Conservation (phyloP, 805 yeast genomes). For the Babjeviella inositovora region DNA sequence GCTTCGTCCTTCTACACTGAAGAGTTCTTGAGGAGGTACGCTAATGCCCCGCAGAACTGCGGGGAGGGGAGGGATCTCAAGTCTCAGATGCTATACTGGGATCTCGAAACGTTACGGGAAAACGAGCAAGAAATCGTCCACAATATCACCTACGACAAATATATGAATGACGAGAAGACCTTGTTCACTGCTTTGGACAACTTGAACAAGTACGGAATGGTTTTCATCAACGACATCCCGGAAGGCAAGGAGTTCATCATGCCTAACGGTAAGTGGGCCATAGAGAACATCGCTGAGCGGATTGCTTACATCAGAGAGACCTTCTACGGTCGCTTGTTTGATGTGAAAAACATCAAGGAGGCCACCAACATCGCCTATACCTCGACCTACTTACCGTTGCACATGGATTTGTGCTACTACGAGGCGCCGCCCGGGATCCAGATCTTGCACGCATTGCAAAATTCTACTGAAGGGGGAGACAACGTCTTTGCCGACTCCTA, state of each 20-base stretch:
- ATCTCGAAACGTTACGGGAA: constrained; percentile 6
- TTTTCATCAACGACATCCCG: constrained; percentile 38
- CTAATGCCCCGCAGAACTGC: constrained; percentile 12
- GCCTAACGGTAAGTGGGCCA: constrained; percentile 10
- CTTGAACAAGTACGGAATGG: constrained; percentile 39
- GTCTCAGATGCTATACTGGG: constrained; percentile 21
- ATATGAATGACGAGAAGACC: constrained; percentile 13
- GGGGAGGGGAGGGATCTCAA: constrained; percentile 19
- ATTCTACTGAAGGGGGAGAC: constrained; percentile 49
- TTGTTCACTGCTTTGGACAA: constrained; percentile 22
- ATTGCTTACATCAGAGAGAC: constrained; percentile 60
- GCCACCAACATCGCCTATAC: constrained; percentile 65
- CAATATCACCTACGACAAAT: constrained; percentile 19
- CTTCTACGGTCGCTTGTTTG: constrained; percentile 57
- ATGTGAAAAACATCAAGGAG: constrained; percentile 30
- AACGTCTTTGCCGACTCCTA: constrained; percentile 57
- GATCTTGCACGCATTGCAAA: constrained; percentile 41
- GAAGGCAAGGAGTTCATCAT: constrained; percentile 13
- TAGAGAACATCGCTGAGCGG: constrained; percentile 27
- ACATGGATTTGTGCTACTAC: constrained; percentile 63
- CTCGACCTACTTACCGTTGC: constrained; percentile 46
- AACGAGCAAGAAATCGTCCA: constrained; percentile 10
- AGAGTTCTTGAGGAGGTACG: constrained; percentile 26
- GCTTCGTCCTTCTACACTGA: constrained; percentile 22
- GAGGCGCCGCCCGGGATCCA: constrained; percentile 77